Evolutionary conservation across 2,329 filamentous ascomycete species (phyloP), one percentile per base, ranked within the genome.

Genomic region (Sordariomycetes sp.): DNA sequence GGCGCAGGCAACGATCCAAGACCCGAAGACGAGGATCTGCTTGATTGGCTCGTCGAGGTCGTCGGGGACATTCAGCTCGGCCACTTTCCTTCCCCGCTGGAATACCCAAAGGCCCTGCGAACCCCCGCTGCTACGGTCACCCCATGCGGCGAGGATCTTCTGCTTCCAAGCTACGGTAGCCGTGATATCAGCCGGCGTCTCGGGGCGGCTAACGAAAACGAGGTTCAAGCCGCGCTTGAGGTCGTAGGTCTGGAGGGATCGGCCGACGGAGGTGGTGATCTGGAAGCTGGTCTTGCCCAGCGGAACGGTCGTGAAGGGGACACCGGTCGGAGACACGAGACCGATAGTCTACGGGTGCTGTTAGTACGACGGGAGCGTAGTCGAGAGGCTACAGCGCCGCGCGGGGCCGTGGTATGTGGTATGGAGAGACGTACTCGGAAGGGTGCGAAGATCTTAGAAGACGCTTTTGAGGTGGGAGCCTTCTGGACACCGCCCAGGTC

Each of bases 271-370:
- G 34, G 94, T 99, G 37, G 94, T 97, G 71, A 99, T 90, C 71
- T 99, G 94, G 69, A 96, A 99, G 3, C 91, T 96, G 1, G 90
- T 93, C 73, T 96, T 96, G 59, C 94, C 94, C 18, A 96, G 79
- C 0, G 93, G 89, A 35, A 95, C 81, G 6, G 88, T 88, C 2
- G 93, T 92, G 68, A 99, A 97, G 0, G 94, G 93, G 0, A 97
- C 90, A 54, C 79, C 74, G 2, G 93, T 97, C 0, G 94, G 90
- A 5, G 94, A 97, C 1, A 99, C 90, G 35, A 99, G 79, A 18
- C 94, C 94, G 63, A 99, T 82, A 53, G 93, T 97, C 90, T 96
- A 69, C 11, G 3, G 55, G 2, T 11, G 18, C 20, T 24, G 55
- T 34, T 54, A 60, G 7, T 7, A 46, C 14, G 40, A 25, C 18